Evolutionary conservation across 192 early-diverging fungal genomes (phyloP).

Genomic region (Lunasporangiospora selenospora): DNA sequence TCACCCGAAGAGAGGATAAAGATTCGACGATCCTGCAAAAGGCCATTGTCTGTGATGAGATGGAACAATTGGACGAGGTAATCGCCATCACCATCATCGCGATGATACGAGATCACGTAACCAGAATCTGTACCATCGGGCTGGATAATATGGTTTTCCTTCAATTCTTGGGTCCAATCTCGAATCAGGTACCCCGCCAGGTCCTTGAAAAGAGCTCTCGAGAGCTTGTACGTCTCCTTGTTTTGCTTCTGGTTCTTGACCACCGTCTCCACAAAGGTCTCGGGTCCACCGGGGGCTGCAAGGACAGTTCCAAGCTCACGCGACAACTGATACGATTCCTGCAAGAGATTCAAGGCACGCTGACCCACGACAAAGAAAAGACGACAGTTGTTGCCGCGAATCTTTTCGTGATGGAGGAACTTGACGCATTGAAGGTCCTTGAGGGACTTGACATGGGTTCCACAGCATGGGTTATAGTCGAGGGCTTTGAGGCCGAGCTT

Average conservation of each 20-base stretch:
- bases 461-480: constrained; percentile 75
- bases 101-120: constrained; percentile 40
- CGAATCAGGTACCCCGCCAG: constrained; percentile 45
- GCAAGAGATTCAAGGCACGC: constrained; percentile 56
- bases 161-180: constrained; percentile 40
- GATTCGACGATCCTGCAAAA: constrained; percentile 24
- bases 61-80: constrained; percentile 38
- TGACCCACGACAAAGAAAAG: constrained; percentile 75
- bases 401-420: constrained; percentile 65
- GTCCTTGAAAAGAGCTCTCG: constrained; percentile 42
- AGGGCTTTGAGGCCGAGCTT: constrained; percentile 57
- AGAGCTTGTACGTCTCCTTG: constrained; percentile 34
- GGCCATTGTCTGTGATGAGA: constrained; percentile 40
- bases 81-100: constrained; percentile 59
- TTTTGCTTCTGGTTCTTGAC: constrained; percentile 42
- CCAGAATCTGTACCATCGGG: background rate
- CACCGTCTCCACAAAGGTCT: constrained; percentile 51
- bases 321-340: constrained; percentile 40
- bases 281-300: constrained; percentile 46
- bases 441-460: constrained; percentile 67
- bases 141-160: constrained; percentile 13
- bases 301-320: constrained; percentile 44
- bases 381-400: constrained; percentile 69
- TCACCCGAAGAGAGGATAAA: constrained; percentile 52
- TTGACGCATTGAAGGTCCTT: constrained; percentile 72